Base-by-base conservation (phyloP, 805 yeast species). In the Priceomyces carsonii region DNA sequence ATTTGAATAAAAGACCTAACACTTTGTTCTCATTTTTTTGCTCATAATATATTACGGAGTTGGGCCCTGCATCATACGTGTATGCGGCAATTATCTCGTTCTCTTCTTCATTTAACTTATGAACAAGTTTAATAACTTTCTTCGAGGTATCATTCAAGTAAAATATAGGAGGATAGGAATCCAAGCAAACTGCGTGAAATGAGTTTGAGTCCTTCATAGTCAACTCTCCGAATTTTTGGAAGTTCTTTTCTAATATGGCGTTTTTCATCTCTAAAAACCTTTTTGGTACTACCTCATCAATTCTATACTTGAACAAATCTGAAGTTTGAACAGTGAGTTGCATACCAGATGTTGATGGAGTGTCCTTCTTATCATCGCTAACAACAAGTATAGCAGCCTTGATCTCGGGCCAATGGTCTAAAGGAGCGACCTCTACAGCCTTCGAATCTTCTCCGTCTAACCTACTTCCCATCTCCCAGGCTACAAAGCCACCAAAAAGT, bases 61-160 rank as follows among this genome's bases (percentile, higher is more conserved):
- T 93, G 63, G 99, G 99, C 57, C 99, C 99, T 20, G 99, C 99
- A 62, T 93, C 99, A 55, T 85, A 93, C 1, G 99, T 93, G 63
- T 93, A 93, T 24, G 98, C 98, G 8, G 96, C 99, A 36, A 91
- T 73, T 8, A 75, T 73, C 52, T 75, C 70, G 34, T 85, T 86
- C 22, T 76, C 80, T 3, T 59, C 47, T 45, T 74, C 81, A 56
- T 93, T 93, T 57, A 93, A 77, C 36, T 72, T 66, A 61, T 93
- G 95, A 31, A 89, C 75, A 33, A 86, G 69, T 49, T 83, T 85
- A 45, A 90, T 83, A 52, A 88, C 77, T 35, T 79, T 80, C 50
- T 85, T 84, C 5, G 96, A 89, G 6, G 93, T 85, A 59, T 91
- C 98, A 57, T 86, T 91, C 65, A 90, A 66, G 63, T 90, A 90